Conservation (phyloP, 495 filamentous ascomycete species). For the Tuber magnatum region DNA sequence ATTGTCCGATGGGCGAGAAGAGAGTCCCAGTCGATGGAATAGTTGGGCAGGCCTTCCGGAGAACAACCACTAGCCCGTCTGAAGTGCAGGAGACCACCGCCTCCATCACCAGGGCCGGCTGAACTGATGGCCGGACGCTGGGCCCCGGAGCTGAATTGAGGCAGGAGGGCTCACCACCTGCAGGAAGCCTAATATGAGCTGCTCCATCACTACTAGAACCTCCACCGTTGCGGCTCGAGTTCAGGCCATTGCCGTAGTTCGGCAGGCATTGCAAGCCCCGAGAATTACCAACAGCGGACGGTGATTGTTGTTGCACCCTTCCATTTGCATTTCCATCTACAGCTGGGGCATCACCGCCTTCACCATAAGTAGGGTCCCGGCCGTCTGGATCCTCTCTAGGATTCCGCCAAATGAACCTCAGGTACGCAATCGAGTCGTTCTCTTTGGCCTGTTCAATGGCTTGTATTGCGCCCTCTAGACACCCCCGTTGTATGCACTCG, state of each 20-base stretch:
- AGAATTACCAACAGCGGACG: conserved; percentile 6
- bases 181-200: not conserved
- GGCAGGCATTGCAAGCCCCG: not conserved
- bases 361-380: conserved; percentile 42
- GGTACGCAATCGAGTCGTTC: conserved; percentile 89
- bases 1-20: conserved; percentile 42
- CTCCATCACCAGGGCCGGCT: conserved; percentile 65
- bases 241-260: conserved; percentile 5
- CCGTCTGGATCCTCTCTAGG: conserved; percentile 47
- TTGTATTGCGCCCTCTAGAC: conserved; percentile 63
- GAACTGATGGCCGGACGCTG: conserved; percentile 28
- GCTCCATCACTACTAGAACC: conserved; percentile 35
- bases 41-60: conserved; percentile 65
- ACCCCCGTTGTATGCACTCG: conserved; percentile 70
- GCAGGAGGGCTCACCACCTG: not conserved
- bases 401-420: conserved; percentile 82
- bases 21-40: conserved; percentile 52
- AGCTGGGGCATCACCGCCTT: conserved; percentile 38
- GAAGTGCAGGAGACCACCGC: conserved; percentile 87
- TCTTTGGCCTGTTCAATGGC: conserved; percentile 78
- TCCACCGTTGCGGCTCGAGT: conserved; percentile 10
- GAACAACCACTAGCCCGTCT: conserved; percentile 76
- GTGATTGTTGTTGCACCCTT: conserved; percentile 11
- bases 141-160: conserved; percentile 30
- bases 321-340: not conserved